A percentile compares a stretch with the other conserved stretches of the same genome.
Conservation (phyloP, 371 early-diverging fungal species). For the Phascolomyces articulosus region DNA sequence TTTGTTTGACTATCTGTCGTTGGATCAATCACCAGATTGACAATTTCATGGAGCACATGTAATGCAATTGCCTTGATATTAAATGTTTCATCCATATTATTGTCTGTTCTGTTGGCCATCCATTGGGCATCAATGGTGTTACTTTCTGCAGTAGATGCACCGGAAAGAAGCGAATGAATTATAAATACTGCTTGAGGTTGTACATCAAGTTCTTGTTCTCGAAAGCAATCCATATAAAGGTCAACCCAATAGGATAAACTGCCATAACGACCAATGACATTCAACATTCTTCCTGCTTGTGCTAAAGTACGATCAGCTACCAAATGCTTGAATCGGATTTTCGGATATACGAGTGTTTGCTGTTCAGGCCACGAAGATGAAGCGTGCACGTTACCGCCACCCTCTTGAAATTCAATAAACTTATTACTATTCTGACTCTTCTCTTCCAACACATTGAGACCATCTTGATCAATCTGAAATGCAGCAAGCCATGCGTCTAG, state of each 20-base stretch:
- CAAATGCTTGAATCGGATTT: conserved; percentile 47
- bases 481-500: conserved; percentile 51
- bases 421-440: conserved; percentile 11
- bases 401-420: conserved; percentile 22
- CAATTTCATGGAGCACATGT: conserved; percentile 24
- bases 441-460: conserved; percentile 46
- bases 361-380: background rate
- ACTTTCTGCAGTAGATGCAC: conserved; percentile 24
- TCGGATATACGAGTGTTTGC: conserved; percentile 35
- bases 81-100: background rate
- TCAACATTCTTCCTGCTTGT: conserved; percentile 38
- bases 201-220: conserved; percentile 18
- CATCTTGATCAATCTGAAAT: conserved; percentile 45
- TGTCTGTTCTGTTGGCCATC: background rate
- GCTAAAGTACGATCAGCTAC: conserved; percentile 33
- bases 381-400: too few species aligned
- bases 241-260: conserved; percentile 45
- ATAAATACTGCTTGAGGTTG: conserved; percentile 54
- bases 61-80: conserved; percentile 14
- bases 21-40: conserved; percentile 19
- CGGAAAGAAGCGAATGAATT: conserved; percentile 50
- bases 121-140: conserved; percentile 10
- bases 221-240: conserved; percentile 49
- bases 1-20: background rate
- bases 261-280: conserved; percentile 50